Evolutionary conservation across 78 protist genomes (phyloP), one percentile per base, ranked within the genome.

Genomic region (Dictyostelium intermedium): DNA sequence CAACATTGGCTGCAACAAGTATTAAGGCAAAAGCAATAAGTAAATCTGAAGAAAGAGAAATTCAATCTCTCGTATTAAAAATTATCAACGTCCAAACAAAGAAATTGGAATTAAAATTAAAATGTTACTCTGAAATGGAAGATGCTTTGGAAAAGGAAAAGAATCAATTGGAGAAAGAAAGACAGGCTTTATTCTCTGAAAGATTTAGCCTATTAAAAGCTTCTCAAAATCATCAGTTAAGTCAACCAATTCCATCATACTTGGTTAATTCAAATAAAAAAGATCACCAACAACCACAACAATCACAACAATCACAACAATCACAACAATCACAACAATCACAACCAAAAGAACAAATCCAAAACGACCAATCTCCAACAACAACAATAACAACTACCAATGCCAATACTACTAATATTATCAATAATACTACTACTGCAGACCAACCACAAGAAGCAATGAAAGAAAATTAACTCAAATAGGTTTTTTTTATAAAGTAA

Each of bases 111-210:
- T 35, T 87, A 14, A 87, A 87, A 87, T 66, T 87, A 32, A 77
- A 87, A 79, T 79, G 82, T 43, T 87, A 87, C 45, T 34, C 85
- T n/a, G 93, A 87, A 11, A 25, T 87, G 41, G 93, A 87, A 79
- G 85, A 79, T 41, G 16, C 70, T 43, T 72, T 87, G 10, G 93
- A 87, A 61, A 87, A 61, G 47, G 93, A 87, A 27, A 77, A 84
- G 37, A n/a, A 37, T 13, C 23, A 77, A 50, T 45, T 87, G 60
- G 93, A 87, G 23, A 87, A 63, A 45, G 37, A 45, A 39, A 87
- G 93, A 87, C 85, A 79, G 66, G 45, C 69, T 25, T 66, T 87
- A 32, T 87, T 87, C 35, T n/a, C 85, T 27, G 93, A 87, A 39
- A 77, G 85, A 79, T 79, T 37, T 39, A 87, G 81, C 66, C 23